Conservation (phyloP, 2,329 filamentous ascomycete species). For the Cercospora beticola region DNA sequence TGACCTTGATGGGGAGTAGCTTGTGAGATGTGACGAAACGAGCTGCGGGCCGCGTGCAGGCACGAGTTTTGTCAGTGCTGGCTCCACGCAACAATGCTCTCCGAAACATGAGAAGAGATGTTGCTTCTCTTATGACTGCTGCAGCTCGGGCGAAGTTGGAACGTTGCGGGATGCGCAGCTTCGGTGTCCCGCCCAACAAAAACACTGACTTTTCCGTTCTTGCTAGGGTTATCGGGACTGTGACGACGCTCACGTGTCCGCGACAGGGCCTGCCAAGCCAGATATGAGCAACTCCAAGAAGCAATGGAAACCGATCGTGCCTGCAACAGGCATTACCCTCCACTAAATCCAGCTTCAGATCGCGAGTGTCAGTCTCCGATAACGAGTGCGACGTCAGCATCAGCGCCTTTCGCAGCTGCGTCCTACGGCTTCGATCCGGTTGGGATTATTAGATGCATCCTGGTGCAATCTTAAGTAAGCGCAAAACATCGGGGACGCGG, state of each 20-base stretch:
- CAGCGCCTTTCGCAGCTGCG: background rate
- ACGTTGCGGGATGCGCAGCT: background rate
- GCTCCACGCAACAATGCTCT: background rate
- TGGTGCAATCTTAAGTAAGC: background rate
- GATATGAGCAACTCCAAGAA: background rate
- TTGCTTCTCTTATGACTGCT: background rate
- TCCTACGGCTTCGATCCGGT: background rate
- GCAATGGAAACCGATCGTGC: background rate
- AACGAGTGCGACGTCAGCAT: background rate
- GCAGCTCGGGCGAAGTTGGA: background rate
- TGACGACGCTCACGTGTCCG: background rate
- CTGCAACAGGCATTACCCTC: background rate
- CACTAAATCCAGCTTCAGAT: background rate
- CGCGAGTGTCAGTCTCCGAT: background rate
- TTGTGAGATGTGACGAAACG: background rate
- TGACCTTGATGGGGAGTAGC: constrained; percentile 16
- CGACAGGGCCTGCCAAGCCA: background rate
- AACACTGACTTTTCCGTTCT: background rate
- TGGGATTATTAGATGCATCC: background rate
- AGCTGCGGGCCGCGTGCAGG: background rate
- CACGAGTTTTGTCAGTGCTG: background rate
- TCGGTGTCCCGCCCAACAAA: background rate
- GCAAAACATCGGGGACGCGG: background rate
- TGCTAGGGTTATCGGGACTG: background rate
- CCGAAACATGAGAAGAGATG: background rate